Evolutionary conservation across 2,329 filamentous ascomycete genomes (phyloP), one percentile per base, ranked within the genome.

Genomic region (Aspergillus piperis): DNA sequence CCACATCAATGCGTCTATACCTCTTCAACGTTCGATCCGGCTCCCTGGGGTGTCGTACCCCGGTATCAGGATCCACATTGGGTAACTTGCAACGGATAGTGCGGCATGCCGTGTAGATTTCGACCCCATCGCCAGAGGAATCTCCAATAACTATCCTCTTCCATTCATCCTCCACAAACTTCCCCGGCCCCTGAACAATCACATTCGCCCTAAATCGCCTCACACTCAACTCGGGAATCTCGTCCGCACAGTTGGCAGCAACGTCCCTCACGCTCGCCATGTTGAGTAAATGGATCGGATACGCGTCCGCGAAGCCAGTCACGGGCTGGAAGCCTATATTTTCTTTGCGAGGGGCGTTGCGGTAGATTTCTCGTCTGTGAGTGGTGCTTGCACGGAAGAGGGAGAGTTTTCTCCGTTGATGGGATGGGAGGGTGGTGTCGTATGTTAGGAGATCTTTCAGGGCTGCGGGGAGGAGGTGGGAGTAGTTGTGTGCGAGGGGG

Each of bases 121-220:
- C 70, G 2, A 70, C 60, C 0, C 60, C 63, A 1, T 56, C 32
- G 4, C 30, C 76, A 30, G 27, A 30, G 10, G 27, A 30, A 30
- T 7, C 27, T 10, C 41, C 38, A 48, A 60, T n/a, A 17, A 69
- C 68, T 23, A 86, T 78, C n/a, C 73, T 74, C 58, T 82, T 84
- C 85, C 85, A 88, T 21, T 73, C 64, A 64, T 88, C 85, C 68
- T 88, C 86, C 5, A 75, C 78, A 68, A 83, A 87, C 2, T 83
- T 77, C 11, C 72, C 71, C 0, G 81, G 79, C 0, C 85, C 85
- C 21, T 81, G 78, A 48, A 87, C 65, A 58, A 86, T 80, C 47
- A 88, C 80, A 66, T 88, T 88, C 13, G 84, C 80, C 44, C 85
- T 78, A 66, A 86, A 87, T 13, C 84, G 80, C 5, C 81, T 71